These are phyloP conservation scores for Globisporangium carolinianum DNA, from an alignment of 352 stramenopile genomes.

Conservation along the genomic window DNA sequence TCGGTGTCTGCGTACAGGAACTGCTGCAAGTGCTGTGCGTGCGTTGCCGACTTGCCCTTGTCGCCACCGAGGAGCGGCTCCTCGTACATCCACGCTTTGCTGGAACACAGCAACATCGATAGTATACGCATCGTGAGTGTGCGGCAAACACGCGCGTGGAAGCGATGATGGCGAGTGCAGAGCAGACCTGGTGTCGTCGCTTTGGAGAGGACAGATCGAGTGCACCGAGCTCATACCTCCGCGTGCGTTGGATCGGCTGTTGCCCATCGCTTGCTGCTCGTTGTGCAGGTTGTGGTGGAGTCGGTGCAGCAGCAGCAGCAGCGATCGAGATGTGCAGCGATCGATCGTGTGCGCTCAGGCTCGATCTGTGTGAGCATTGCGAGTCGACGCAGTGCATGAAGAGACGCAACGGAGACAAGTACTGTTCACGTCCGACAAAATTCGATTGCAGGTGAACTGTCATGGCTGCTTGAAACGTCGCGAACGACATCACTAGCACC, in stretches of 20 bases:
- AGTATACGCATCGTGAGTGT: neutral
- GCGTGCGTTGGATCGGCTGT: constrained; percentile 26
- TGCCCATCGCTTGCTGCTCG: constrained; percentile 23
- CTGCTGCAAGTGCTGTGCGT: constrained; percentile 8
- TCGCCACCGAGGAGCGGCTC: constrained; percentile 41
- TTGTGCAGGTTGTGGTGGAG: neutral
- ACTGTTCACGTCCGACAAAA: too few species aligned
- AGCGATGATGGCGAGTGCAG: too few species aligned
- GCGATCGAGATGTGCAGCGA: too few species aligned
- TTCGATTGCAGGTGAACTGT: too few species aligned
- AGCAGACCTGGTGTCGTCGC: constrained; percentile 13
- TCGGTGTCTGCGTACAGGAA: neutral
- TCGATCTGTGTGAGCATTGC: too few species aligned
- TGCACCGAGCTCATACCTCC: constrained; percentile 16
- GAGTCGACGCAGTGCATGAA: too few species aligned
- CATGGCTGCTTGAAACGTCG: neutral
- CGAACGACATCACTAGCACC: neutral
- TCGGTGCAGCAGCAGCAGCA: too few species aligned
- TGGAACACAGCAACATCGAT: neutral
- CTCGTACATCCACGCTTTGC: constrained; percentile 32
- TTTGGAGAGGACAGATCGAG: constrained; percentile 20
- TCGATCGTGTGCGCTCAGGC: too few species aligned
- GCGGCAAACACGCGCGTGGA: too few species aligned
- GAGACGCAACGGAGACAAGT: too few species aligned
- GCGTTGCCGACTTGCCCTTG: neutral